These are phyloP conservation scores for Byssochlamys sp. DNA, from an alignment of 2,329 filamentous ascomycete genomes.

Conservation along the genomic window DNA sequence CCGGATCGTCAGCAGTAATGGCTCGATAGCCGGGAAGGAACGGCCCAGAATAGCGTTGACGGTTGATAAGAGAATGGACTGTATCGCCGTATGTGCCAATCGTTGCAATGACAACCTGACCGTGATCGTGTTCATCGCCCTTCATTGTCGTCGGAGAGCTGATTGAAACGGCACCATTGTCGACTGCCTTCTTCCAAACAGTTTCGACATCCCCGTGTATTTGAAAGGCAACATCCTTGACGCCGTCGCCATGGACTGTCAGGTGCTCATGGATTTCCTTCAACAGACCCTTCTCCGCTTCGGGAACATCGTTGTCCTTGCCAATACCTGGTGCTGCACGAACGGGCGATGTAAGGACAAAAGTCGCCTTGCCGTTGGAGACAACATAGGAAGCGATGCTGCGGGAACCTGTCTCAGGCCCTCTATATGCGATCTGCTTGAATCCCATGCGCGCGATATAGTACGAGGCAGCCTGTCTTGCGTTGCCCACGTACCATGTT, in stretches of 20 bases:
- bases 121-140: constrained; percentile 45
- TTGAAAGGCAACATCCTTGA: constrained; percentile 85
- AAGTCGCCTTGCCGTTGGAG: constrained; percentile 63
- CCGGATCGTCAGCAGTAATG: constrained; percentile 36
- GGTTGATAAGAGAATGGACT: constrained; percentile 73
- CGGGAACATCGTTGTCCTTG: constrained; percentile 47
- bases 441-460: constrained; percentile 80
- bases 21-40: constrained; percentile 70
- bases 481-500: constrained; percentile 88
- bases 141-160: constrained; percentile 46
- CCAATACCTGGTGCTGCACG: constrained; percentile 46
- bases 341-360: constrained; percentile 75
- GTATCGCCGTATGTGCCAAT: constrained; percentile 84
- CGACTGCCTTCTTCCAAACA: constrained; percentile 62
- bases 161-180: constrained; percentile 56
- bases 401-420: constrained; percentile 74
- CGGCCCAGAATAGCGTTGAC: constrained; percentile 55
- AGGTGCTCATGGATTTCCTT: constrained; percentile 68
- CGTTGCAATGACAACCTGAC: constrained; percentile 59
- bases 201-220: constrained; percentile 64
- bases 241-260: constrained; percentile 74
- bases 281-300: constrained; percentile 54
- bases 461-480: constrained; percentile 80
- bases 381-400: constrained; percentile 73
- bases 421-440: constrained; percentile 65